These are phyloP conservation scores for Penicillium antarcticum DNA, from an alignment of 495 filamentous ascomycete species.

Conservation along the genomic window DNA sequence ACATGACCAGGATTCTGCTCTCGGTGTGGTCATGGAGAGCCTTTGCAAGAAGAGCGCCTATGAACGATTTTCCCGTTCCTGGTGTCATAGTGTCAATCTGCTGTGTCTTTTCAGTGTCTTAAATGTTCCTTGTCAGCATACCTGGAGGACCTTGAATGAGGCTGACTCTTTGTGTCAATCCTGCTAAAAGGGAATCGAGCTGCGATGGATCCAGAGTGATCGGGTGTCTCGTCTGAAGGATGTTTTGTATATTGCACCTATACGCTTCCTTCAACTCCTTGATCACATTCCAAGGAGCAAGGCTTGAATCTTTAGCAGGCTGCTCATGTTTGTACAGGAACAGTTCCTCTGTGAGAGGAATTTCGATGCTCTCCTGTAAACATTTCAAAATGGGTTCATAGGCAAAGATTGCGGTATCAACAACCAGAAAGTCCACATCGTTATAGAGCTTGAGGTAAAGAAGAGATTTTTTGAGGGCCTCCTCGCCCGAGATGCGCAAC, in stretches of 20 bases:
- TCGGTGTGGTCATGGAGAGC: conserved; percentile 48
- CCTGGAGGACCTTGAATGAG: conserved; percentile 77
- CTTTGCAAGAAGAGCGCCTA: conserved; percentile 66
- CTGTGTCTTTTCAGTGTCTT: no score
- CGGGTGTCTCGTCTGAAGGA: conserved; percentile 25
- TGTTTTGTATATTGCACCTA: conserved; percentile 16
- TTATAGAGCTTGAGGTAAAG: conserved; percentile 31
- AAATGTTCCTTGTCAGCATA: no score
- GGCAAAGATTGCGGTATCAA: conserved; percentile 66
- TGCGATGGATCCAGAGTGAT: conserved; percentile 59
- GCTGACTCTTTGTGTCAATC: conserved; percentile 53
- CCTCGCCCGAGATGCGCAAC: conserved; percentile 48
- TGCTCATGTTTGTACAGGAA: conserved; percentile 31
- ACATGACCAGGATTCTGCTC: conserved; percentile 59
- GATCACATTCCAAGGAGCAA: conserved; percentile 21
- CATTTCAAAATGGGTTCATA: conserved; percentile 66
- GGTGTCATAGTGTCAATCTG: no score
- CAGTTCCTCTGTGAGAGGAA: conserved; percentile 52
- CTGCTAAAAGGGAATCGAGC: conserved; percentile 50
- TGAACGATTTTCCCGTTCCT: conserved; percentile 82
- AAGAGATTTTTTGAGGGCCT: conserved; percentile 40
- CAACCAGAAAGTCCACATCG: conserved; percentile 46
- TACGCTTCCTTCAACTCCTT: conserved; percentile 11
- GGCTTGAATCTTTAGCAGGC: conserved; percentile 10
- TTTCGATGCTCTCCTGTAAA: conserved; percentile 52